Conservation (phyloP, 441 rosid genomes). For the Brassica hybrid region DNA sequence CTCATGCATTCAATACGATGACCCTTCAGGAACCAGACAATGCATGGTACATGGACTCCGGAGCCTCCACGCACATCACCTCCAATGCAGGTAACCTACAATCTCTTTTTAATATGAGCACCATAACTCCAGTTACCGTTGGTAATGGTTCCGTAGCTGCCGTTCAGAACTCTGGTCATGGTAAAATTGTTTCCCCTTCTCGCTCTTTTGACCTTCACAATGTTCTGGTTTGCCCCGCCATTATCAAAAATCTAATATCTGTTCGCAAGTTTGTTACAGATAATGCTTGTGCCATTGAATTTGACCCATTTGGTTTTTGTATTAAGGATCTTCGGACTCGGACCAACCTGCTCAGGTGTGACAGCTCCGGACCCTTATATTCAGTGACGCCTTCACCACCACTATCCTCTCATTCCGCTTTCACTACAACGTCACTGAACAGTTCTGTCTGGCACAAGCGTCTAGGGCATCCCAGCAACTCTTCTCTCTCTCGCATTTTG, state of each 20-base stretch:
- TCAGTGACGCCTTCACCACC: not conserved
- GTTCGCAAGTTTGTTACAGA: not conserved
- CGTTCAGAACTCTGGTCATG: not conserved
- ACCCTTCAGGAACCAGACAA: too few species aligned
- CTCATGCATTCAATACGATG: too few species aligned
- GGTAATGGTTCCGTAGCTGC: not conserved
- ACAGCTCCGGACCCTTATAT: not conserved
- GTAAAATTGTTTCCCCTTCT: not conserved
- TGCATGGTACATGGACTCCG: too few species aligned
- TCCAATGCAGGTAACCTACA: too few species aligned
- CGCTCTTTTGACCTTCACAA: not conserved
- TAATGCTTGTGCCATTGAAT: not conserved
- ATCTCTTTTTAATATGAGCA: not conserved
- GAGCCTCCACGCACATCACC: too few species aligned
- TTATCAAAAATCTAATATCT: not conserved
- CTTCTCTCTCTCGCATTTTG: not conserved
- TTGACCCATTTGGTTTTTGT: not conserved
- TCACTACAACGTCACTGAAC: not conserved
- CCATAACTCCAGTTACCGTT: not conserved
- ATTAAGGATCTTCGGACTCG: not conserved
- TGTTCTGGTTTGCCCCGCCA: not conserved
- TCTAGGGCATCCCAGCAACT: not conserved
- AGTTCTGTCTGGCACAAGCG: not conserved
- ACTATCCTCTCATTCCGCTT: not conserved
- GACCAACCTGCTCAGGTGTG: not conserved